Evolutionary conservation across 208 protist species (phyloP), one percentile per base, ranked within the genome.

Genomic region (Porcisia hertigi): DNA sequence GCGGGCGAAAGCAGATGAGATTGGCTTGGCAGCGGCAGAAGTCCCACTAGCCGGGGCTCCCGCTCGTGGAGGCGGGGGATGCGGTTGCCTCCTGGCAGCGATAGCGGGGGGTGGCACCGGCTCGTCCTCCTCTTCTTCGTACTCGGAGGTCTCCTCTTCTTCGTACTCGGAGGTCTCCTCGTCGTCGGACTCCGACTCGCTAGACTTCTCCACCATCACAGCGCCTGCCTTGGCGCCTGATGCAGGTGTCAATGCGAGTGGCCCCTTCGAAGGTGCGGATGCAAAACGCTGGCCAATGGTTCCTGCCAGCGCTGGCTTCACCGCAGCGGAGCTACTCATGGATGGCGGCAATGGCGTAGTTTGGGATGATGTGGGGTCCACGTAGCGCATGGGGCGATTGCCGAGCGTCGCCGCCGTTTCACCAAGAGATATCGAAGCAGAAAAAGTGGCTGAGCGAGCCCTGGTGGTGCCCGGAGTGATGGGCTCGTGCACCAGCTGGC

Each of bases 111-210:
- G 16, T 43, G 53, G 53, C 8, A 12, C 69, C 20, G 36, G 53
- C 54, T 58, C 49, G 14, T 41, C 43, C n/a, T 59, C 58, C 43
- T 79, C 75, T 14, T 79, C 57, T 49, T 74, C 75, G 62, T 75
- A 67, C 57, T 80, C 76, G n/a, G 70, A 57, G 36, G 70, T 60
- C 36, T 55, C 59, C 2, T 62, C 64, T 8, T 75, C 60, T 20
- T 80, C 76, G 25, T 76, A 67, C 57, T 80, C 76, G n/a, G 70
- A 57, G 36, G 70, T 60, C 36, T 55, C 59, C 2, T 62, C 64
- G 18, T 75, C 60, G 20, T 80, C 76, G 25, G 75, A 67, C 57
- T 80, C 76, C 70, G 12, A 59, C 71, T 36, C 73, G 43, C 53
- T 73, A 16, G 52, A 39, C 53, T 63, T 55, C 53, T 73, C 53